These are phyloP conservation scores for Boletus pseudo-olivaceus DNA, from an alignment of 768 basidiomycete genomes.

Conservation along the genomic window DNA sequence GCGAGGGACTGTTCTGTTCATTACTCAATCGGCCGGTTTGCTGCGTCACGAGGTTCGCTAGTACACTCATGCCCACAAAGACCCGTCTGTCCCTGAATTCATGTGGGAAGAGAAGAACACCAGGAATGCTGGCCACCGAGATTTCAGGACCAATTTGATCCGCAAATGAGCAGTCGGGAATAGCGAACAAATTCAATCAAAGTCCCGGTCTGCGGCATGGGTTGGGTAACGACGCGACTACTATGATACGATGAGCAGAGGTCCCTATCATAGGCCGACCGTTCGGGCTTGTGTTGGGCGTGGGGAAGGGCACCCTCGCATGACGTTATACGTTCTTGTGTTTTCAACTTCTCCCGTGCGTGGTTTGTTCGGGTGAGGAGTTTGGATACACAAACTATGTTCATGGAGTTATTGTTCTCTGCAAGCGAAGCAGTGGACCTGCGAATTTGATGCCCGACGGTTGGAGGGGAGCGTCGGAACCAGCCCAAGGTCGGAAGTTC, in stretches of 20 bases:
- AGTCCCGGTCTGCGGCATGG: neutral
- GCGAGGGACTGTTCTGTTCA: neutral
- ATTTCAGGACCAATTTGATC: neutral
- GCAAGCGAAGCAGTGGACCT: too few species aligned
- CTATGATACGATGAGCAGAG: neutral
- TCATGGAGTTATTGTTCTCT: neutral
- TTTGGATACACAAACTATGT: neutral
- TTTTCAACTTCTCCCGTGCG: neutral
- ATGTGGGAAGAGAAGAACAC: neutral
- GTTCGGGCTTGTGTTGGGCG: too few species aligned
- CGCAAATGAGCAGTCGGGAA: neutral
- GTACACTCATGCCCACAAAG: neutral
- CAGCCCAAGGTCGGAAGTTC: too few species aligned
- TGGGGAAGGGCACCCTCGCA: neutral
- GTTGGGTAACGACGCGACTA: too few species aligned
- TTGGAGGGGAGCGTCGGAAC: too few species aligned
- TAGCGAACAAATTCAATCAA: neutral
- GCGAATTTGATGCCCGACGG: too few species aligned
- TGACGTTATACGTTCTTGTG: slow-evolving; percentile 1
- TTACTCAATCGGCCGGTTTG: neutral
- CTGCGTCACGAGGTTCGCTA: too few species aligned
- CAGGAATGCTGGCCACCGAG: neutral
- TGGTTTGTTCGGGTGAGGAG: neutral
- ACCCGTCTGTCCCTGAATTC: neutral
- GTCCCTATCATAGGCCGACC: neutral